Conservation (phyloP, 768 basidiomycete genomes). For the Panellus pusillus region DNA sequence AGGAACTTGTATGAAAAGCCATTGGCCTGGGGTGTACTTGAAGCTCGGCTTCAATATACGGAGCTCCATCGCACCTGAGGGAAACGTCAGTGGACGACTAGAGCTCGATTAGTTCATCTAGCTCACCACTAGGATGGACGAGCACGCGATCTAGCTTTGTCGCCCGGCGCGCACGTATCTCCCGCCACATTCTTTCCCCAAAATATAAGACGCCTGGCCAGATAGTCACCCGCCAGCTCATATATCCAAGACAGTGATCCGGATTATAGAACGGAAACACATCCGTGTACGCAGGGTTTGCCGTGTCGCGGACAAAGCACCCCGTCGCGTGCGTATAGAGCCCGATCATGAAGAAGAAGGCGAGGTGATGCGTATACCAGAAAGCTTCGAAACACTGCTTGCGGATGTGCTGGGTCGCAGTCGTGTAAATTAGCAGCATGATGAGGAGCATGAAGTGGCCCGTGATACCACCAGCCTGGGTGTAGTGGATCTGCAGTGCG, state of each 20-base stretch:
- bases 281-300: slow-evolving; percentile 60
- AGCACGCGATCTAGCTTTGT: slow-evolving; percentile 87
- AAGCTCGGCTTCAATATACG: slow-evolving; percentile 90
- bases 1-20: slow-evolving; percentile 88
- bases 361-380: slow-evolving; percentile 95
- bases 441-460: slow-evolving; percentile 94
- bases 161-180: slow-evolving; percentile 72
- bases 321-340: slow-evolving; percentile 90
- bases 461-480: slow-evolving; percentile 84
- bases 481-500: slow-evolving; percentile 85
- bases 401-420: slow-evolving; percentile 86
- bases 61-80: slow-evolving; percentile 83
- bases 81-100: neutral
- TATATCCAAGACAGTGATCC: slow-evolving; percentile 84
- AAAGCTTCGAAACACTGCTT: slow-evolving; percentile 91
- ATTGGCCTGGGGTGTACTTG: slow-evolving; percentile 89
- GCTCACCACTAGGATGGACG: slow-evolving; percentile 78
- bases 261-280: slow-evolving; percentile 87
- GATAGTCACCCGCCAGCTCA: slow-evolving; percentile 87
- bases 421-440: slow-evolving; percentile 91
- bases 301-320: slow-evolving; percentile 88
- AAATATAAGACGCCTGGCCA: slow-evolving; percentile 93
- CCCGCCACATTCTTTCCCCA: slow-evolving; percentile 80
- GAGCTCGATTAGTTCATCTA: neutral
- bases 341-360: slow-evolving; percentile 91